Base-by-base conservation (phyloP, 139 green algal genomes). In the Chlorella sp. region DNA sequence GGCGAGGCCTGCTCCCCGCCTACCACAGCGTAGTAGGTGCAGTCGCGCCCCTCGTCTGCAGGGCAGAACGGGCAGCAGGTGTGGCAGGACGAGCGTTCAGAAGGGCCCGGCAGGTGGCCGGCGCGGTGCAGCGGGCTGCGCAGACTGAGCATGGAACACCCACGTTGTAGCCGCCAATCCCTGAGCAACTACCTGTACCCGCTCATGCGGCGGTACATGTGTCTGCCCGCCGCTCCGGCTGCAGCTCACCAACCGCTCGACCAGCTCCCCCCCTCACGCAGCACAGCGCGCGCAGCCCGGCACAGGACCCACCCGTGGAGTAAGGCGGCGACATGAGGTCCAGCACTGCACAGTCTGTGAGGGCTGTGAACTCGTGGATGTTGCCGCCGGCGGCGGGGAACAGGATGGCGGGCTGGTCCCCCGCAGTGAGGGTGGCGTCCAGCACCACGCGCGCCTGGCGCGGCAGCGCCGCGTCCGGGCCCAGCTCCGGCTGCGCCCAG, bases 321-420 rank as follows among this genome's bases (percentile, higher is more conserved):
- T 99, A 99, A 8, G 96, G 96, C 6, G 96, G 96, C 14, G 92
- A 90, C 5, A 98, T 89, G 43, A 99, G 89, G 86, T 99, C 96
- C 82, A 99, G 89, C 68, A 99, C 92, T 0, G 96, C 96, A 70
- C 90, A 96, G 32, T 93, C 82, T 11, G 93, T 96, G 54, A 98
- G 64, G 0, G 96, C 96, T 0, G 89, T 93, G 85, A 99, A 98
- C 43, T 92, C 72, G 84, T 99, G 96, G 44, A 99, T 93, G 88
- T 99, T 99, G 73, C 95, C 96, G n/a, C 92, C 94, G 79, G 78
- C 51, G 14, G 34, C 19, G 3, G 94, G 92, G 48, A 91, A 92
- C 46, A 98, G 86, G 62, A 94, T 85, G 38, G 87, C 76, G 22
- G 94, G 89, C 22, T 58, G 44, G 32, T 83, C 85, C 9, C 43